Base-by-base conservation (phyloP, 495 filamentous ascomycete species). In the Usnea hakonensis region DNA sequence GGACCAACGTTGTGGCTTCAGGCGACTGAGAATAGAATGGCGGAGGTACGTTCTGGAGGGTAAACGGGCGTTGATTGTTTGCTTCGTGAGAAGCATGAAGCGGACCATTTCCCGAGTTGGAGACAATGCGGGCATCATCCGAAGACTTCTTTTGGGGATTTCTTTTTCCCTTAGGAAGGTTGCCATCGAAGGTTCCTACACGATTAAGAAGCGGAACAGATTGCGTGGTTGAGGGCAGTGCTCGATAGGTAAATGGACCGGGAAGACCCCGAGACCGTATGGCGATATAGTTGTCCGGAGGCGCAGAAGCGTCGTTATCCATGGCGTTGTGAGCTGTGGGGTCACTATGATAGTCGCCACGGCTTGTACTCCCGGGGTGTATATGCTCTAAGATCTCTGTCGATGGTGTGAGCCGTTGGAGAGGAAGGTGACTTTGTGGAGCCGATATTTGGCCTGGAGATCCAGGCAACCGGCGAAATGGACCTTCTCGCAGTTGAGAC, bases 331-430 rank as follows among this genome's bases (percentile, higher is more conserved):
- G 30, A 61, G 30, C 11, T 32, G 28, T 32, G 6, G 59, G 50
- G 43, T 55, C 36, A 23, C 59, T 61, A 40, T 61, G 59, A 8
- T 35, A 61, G 41, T 61, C 59, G 9, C 48, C 59, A 17, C 59
- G 59, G 46, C 26, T 53, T 41, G 59, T 53, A 37, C 46, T 53
- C 28, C 36, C 46, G 8, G 59, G 59, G 7, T 26, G n/a, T 36
- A 59, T 28, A 8, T 59, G 43, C 26, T 59, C 57, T 26, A 59
- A 26, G n/a, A 59, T 16, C 30, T 59, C 57, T 50, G 57, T 59
- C 10, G 57, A 43, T 23, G 41, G n/a, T 37, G 57, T 59, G 19
- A 26, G 32, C 8, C 57, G 57, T 36, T 28, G 59, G 9, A 53
- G 23, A 55, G 46, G 46, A 17, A 61, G 33, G 0, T 10, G 21